Base-by-base conservation (phyloP, 768 basidiomycete genomes). In the Termitomyces bulborhizus region DNA sequence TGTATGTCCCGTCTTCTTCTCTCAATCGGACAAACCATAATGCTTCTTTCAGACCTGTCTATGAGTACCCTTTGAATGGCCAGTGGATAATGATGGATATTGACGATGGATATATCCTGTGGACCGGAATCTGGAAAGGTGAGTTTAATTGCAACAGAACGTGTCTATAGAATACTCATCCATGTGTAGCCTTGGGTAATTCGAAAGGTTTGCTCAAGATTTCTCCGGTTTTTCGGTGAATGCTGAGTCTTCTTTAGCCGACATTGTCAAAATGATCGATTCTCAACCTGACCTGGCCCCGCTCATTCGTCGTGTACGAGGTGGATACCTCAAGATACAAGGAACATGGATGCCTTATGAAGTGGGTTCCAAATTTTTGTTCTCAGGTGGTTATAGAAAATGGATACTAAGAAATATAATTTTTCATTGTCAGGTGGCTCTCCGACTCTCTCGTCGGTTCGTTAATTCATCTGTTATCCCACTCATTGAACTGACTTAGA, bases 81-180 rank as follows among this genome's bases (percentile, higher is more conserved):
- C 90, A 93, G 65, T 92, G 90, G 88, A 90, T 94, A 64, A 93
- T 94, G 92, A 91, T 93, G 82, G 92, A 94, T 73, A 88, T 90
- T 65, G 92, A 94, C 67, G 91, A 93, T 66, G 92, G 92, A 3
- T 93, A 91, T 67, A 86, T 94, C 55, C 75, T 93, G 16, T 94
- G 92, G 91, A 94, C 93, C 1, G 89, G 90, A 9, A 94, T 94
- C 51, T 94, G 92, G 92, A 94, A 94, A 78, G 91, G 90, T 90
- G 56, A 57, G 74, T 40, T n/a, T 13, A 21, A 34, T 6, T 6
- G 12, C 36, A 3, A 26, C 32, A 43, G 2, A 37, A 15, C 24
- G 9, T 26, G 18, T 39, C 43, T 29, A 32, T 47, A 29, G 45
- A 60, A 64, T 55, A 62, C 60, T 46, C 45, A 53, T 47, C 31